These are phyloP conservation scores for Conringia planisiliqua DNA, from an alignment of 345 rosid species.

Conservation along the genomic window DNA sequence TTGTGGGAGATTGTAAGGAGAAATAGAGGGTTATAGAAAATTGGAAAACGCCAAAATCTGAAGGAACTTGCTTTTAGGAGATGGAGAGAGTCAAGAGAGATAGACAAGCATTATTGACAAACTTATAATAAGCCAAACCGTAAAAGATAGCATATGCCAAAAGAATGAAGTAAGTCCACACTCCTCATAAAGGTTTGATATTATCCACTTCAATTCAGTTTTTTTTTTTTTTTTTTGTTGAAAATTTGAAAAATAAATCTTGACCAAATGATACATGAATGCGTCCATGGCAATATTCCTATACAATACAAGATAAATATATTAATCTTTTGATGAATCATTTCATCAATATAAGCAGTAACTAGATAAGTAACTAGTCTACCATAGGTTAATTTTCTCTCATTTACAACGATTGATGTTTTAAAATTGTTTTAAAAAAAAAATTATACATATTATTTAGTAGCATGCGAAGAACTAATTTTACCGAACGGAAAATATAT, in stretches of 20 bases:
- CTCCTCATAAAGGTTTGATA: constrained; percentile 34
- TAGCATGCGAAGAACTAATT: background rate
- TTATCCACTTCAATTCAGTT: constrained; percentile 32
- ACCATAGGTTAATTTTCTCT: background rate
- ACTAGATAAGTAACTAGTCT: background rate
- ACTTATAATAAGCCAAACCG: constrained; percentile 16
- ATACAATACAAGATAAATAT: background rate
- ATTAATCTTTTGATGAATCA: background rate
- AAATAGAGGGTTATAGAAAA: constrained; percentile 3
- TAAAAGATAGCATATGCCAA: constrained; percentile 33
- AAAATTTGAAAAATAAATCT: background rate
- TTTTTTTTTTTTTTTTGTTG: no score
- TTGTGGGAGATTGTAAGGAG: background rate
- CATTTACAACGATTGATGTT: background rate
- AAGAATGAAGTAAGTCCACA: constrained; percentile 29
- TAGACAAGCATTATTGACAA: background rate
- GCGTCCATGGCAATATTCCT: background rate
- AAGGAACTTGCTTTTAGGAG: background rate
- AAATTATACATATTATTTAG: no score
- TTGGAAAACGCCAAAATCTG: constrained; percentile 25
- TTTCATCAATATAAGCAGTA: background rate
- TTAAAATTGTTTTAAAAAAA: background rate
- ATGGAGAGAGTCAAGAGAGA: background rate
- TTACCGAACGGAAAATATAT: background rate
- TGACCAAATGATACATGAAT: background rate